A percentile compares a stretch with the other conserved stretches of the same genome.
phyloP scores from a whole-genome alignment of 192 early-diverging fungal species.

The Coemansia sp. region DNA sequence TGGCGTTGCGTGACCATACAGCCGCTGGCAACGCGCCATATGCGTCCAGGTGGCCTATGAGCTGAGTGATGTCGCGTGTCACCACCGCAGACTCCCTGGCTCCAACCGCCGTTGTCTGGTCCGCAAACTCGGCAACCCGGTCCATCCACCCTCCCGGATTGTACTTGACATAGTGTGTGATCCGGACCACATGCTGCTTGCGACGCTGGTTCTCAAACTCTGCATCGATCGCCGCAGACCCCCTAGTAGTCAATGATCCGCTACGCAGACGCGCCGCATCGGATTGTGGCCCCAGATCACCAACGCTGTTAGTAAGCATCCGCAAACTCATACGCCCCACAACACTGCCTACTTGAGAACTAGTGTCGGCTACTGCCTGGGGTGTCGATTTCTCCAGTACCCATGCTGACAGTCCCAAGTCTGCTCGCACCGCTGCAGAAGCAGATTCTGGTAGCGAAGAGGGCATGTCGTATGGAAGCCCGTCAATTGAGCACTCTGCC shows the following conservation, averaged over 20 bases:
- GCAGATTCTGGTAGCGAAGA: background rate
- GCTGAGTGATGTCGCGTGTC: slow-evolving; percentile 3
- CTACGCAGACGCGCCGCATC: slow-evolving; percentile 8
- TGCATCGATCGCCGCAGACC: slow-evolving; percentile 28
- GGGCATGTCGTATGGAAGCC: background rate
- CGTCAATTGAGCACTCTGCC: slow-evolving; percentile 31
- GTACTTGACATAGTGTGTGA: slow-evolving; percentile 34
- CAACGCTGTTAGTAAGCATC: background rate
- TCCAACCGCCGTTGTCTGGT: background rate
- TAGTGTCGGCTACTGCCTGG: background rate
- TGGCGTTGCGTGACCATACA: slow-evolving; percentile 43
- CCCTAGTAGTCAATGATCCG: slow-evolving; percentile 22
- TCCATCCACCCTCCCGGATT: slow-evolving; percentile 45
- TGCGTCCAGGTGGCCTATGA: slow-evolving; percentile 13
- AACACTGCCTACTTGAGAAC: background rate
- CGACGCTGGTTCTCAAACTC: slow-evolving; percentile 31
- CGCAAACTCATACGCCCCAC: slow-evolving; percentile 4
- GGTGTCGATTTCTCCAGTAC: slow-evolving; percentile 24
- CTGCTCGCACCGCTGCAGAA: slow-evolving; percentile 18
- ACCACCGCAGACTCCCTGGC: slow-evolving; percentile 12
- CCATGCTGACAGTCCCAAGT: slow-evolving; percentile 39
- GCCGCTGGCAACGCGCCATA: slow-evolving; percentile 26
- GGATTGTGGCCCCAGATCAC: background rate
- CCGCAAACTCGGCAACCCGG: slow-evolving; percentile 7
- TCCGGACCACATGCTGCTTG: slow-evolving; percentile 31